Percentiles rank a stretch among this genome's conserved stretches.
phyloP scores from a whole-genome alignment of 2,329 filamentous ascomycete genomes.

The Fusarium longipes region DNA sequence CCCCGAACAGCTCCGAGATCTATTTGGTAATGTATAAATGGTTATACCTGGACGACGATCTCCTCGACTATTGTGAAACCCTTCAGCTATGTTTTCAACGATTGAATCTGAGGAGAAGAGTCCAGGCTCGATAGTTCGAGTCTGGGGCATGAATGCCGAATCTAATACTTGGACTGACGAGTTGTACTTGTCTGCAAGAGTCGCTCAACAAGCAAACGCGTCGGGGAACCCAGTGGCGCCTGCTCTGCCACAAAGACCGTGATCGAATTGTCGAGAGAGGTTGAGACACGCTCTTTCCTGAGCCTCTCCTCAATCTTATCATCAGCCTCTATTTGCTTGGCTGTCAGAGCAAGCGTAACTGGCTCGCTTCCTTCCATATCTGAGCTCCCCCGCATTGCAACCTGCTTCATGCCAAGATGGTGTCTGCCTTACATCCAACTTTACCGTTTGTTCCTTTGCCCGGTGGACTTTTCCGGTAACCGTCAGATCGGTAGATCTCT shows the following conservation, averaged over 20 bases:
- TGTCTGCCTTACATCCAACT: not conserved
- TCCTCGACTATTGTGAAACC: slow-evolving; percentile 7
- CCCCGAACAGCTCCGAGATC: slow-evolving; percentile 16
- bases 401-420: not conserved
- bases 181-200: not conserved
- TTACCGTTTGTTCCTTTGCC: slow-evolving; percentile 19
- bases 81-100: not conserved
- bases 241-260: not conserved
- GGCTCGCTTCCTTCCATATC: slow-evolving; percentile 16
- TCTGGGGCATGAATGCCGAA: slow-evolving; percentile 4
- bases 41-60: slow-evolving; percentile 12
- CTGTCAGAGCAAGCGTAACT: slow-evolving; percentile 13
- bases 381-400: slow-evolving; percentile 27
- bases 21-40: slow-evolving; percentile 11
- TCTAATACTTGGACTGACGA: not conserved
- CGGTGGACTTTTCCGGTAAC: slow-evolving; percentile 26
- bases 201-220: not conserved
- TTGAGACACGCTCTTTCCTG: not conserved
- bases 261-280: not conserved
- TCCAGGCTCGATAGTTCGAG: not conserved
- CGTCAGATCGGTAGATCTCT: slow-evolving; percentile 25
- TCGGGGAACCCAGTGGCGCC: not conserved
- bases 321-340: slow-evolving; percentile 11
- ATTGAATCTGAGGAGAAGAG: slow-evolving; percentile 1
- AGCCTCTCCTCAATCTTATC: not conserved